Evolutionary conservation across 768 basidiomycete genomes (phyloP).

Genomic region (Hysterangium stoloniferum): DNA sequence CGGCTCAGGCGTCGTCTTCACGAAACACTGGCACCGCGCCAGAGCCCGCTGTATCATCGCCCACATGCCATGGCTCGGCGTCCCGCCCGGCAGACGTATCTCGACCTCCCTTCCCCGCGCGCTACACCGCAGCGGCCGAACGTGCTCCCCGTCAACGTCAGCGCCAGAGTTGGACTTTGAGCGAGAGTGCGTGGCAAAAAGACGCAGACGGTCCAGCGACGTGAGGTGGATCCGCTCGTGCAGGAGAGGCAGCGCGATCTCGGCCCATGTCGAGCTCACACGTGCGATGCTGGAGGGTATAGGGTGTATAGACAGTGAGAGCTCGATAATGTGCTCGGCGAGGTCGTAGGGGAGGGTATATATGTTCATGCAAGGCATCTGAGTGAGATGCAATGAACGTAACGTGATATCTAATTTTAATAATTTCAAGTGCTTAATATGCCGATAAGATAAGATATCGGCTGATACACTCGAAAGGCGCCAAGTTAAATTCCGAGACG

Average conservation of each 20-base stretch:
- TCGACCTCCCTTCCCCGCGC: slow-evolving; percentile 12
- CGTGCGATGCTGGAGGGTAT: not conserved
- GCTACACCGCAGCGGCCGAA: not conserved
- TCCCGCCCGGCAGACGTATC: slow-evolving; percentile 25
- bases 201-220: slow-evolving; percentile 19
- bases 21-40: slow-evolving; percentile 16
- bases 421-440: too few species aligned
- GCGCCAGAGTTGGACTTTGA: too few species aligned
- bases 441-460: too few species aligned
- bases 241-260: slow-evolving; percentile 12
- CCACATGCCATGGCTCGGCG: slow-evolving; percentile 22
- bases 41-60: slow-evolving; percentile 22
- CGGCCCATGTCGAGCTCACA: not conserved
- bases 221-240: slow-evolving; percentile 20
- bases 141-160: slow-evolving; percentile 21
- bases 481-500: not conserved
- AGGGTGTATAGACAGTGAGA: not conserved
- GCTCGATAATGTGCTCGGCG: not conserved
- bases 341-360: slow-evolving; percentile 1
- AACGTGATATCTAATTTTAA: too few species aligned
- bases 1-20: not conserved
- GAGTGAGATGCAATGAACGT: too few species aligned
- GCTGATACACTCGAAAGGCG: too few species aligned
- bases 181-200: slow-evolving; percentile 16
- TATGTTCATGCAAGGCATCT: too few species aligned